A percentile compares a stretch with the other conserved stretches of the same genome.
Evolutionary conservation across 2,329 filamentous ascomycete species (phyloP).

Genomic region (Neonectria sp.): DNA sequence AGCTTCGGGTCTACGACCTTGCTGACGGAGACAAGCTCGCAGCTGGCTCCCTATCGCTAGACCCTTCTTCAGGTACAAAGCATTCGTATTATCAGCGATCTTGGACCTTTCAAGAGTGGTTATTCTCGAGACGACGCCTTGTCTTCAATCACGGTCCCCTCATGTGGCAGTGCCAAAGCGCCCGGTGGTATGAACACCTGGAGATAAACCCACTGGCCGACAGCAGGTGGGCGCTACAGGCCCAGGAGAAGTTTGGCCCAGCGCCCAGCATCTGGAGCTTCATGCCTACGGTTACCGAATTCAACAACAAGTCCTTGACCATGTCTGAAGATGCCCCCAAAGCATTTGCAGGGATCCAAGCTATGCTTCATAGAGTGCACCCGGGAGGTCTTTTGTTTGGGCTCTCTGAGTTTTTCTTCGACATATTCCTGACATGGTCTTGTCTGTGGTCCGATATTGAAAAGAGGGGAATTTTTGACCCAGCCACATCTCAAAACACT

Average conservation of each 20-base stretch:
- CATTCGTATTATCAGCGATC: constrained; percentile 30
- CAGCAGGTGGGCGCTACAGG: constrained; percentile 1
- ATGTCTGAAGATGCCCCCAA: constrained; percentile 29
- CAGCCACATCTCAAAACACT: not conserved
- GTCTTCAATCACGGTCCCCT: constrained; percentile 22
- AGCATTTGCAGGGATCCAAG: constrained; percentile 31
- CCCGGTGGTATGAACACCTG: constrained; percentile 21
- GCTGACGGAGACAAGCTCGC: constrained; percentile 22
- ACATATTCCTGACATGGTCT: constrained; percentile 23
- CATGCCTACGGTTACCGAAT: constrained; percentile 15
- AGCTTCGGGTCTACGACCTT: constrained; percentile 22
- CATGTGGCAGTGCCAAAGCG: constrained; percentile 29
- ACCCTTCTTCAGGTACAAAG: constrained; percentile 21
- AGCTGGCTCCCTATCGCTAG: not conserved
- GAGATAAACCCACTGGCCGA: constrained; percentile 11
- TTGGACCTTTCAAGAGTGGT: constrained; percentile 35
- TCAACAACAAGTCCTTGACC: constrained; percentile 31
- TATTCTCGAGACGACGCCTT: constrained; percentile 23
- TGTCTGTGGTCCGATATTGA: constrained; percentile 27
- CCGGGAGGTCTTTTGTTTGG: constrained; percentile 29
- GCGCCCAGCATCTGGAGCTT: constrained; percentile 32
- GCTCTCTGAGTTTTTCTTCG: constrained; percentile 30
- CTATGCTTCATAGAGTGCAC: constrained; percentile 31
- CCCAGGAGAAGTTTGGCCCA: constrained; percentile 16
- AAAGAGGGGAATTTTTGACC: not conserved